These are phyloP conservation scores for Comarum palustre DNA, from an alignment of 306 rosid genomes.

Conservation along the genomic window DNA sequence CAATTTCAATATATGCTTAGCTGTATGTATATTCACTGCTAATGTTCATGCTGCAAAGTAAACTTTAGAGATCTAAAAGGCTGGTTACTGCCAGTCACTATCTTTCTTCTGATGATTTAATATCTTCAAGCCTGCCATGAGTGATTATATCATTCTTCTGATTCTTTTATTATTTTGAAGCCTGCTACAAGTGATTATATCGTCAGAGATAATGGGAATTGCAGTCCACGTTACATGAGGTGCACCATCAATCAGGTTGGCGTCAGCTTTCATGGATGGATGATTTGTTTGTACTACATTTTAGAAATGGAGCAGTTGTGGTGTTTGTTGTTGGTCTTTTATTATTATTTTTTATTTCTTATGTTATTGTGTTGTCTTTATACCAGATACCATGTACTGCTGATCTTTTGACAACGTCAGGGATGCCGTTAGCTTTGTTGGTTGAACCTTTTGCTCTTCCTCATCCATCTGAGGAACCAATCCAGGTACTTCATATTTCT, in stretches of 20 bases:
- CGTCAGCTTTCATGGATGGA: constrained; percentile 21
- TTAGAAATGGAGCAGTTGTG: not conserved
- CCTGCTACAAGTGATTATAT: constrained; percentile 93
- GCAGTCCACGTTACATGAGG: constrained; percentile 99
- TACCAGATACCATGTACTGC: constrained; percentile 83
- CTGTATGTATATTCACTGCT: constrained; percentile 3
- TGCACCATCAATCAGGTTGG: constrained; percentile 95
- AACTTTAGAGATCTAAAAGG: constrained; percentile 8
- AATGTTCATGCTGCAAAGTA: constrained; percentile 23
- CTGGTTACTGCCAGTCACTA: constrained; percentile 22
- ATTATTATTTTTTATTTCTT: not conserved
- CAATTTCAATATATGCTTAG: constrained; percentile 9
- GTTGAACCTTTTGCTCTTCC: constrained; percentile 97
- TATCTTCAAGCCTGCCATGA: constrained; percentile 76
- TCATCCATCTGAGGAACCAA: constrained; percentile 92
- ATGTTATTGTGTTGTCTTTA: constrained; percentile 22
- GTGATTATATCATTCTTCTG: constrained; percentile 56
- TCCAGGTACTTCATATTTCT: constrained; percentile 52
- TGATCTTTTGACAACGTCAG: constrained; percentile 88
- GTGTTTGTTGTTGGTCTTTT: not conserved
- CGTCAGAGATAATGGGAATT: constrained; percentile 84
- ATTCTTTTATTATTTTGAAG: constrained; percentile 43
- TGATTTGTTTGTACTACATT: not conserved
- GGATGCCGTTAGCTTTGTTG: constrained; percentile 93
- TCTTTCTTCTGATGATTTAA: constrained; percentile 7